Evolutionary conservation across 106 monocot genomes (phyloP), one percentile per base, ranked within the genome.

Genomic region (Dendrobium nobile): DNA sequence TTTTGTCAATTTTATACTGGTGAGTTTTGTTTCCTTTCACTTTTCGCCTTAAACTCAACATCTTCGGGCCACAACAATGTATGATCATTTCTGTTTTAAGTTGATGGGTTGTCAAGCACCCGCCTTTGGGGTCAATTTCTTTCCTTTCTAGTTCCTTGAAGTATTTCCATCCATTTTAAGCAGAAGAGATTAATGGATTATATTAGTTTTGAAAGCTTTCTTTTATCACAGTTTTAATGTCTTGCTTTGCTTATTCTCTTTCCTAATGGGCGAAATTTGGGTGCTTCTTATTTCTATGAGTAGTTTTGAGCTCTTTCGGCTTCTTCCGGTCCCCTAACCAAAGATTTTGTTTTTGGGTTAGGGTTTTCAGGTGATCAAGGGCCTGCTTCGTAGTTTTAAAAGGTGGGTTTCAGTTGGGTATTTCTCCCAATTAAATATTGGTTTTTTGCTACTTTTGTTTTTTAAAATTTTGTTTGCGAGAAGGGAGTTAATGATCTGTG

Each of bases 361-460:
- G 74, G 74, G 74, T 74, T 74, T 44, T 8, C 19, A 72, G 72
- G 74, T n/a, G 74, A 74, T 74, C 42, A 20, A 74, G 73, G 73
- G 2, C n/a, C 9, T 26, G 11, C 10, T 27, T 67, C 67, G 10
- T 56, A 56, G 56, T 20, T 37, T 20, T 58, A 58, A n/a, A 58
- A 58, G 58, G 58, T 58, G 17, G 58, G 2, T 58, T 58, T 58
- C 20, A 19, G 64, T 28, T 70, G 9, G 31, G 70, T 70, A 2
- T 37, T 22, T 15, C 37, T 37, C 70, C 10, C 70, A 15, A 19
- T 70, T 33, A 13, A 70, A 70, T 70, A 15, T 70, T 37, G 61
- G 61, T 70, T 37, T 33, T 70, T 70, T 4, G 33, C 33, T 9
- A 24, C 64, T 26, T 15, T 24, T 64, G 64, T 24, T 64, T 58